Evolutionary conservation across 257 asterid genomes (phyloP).

Genomic region (Apocynum venetum): DNA sequence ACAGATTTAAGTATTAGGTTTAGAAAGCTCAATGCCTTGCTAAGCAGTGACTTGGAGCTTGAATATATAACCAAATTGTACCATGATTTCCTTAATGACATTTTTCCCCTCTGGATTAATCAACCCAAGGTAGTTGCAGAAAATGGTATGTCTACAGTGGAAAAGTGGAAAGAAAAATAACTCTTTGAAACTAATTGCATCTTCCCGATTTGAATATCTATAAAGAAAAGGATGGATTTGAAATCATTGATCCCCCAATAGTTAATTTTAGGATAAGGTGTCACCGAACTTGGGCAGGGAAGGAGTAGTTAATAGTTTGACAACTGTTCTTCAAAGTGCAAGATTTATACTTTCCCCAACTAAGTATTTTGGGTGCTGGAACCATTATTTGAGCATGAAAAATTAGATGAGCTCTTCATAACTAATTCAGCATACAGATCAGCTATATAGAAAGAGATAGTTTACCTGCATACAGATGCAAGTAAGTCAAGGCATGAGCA

Average conservation of each 20-base stretch:
- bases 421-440: slow-evolving; percentile 16
- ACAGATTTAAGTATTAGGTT: neutral
- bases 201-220: neutral
- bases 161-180: slow-evolving; percentile 1
- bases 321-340: neutral
- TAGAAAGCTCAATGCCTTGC: neutral
- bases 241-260: neutral
- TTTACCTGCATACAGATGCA: slow-evolving; percentile 90
- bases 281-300: neutral
- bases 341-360: neutral
- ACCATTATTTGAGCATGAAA: neutral
- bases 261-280: neutral
- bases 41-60: neutral
- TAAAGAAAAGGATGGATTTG: neutral
- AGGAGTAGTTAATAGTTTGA: neutral
- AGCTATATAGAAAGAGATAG: slow-evolving; percentile 12
- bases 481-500: slow-evolving; percentile 91
- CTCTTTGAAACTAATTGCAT: neutral
- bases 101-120: neutral
- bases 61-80: neutral
- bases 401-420: neutral
- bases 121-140: neutral
- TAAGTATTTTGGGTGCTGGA: neutral
- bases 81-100: neutral
- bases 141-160: neutral